Percentiles rank a stretch among this genome's conserved stretches.
phyloP scores from a whole-genome alignment of 371 early-diverging fungal genomes.

The Lichtheimia hyalospora region DNA sequence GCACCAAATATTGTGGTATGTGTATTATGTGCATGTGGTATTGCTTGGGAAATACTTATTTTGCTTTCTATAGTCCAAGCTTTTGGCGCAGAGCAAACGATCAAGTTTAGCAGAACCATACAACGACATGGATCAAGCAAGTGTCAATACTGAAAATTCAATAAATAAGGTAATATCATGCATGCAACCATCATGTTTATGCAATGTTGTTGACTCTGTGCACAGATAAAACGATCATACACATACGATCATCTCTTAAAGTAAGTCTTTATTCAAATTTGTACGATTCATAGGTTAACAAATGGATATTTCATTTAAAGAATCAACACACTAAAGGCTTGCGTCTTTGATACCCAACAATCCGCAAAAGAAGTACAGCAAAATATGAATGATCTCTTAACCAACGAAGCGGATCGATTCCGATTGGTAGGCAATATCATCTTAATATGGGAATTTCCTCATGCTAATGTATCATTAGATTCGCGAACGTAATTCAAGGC shows the following conservation, averaged over 20 bases:
- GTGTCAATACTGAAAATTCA: conserved; percentile 21
- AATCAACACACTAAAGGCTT: conserved; percentile 55
- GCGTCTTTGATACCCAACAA: conserved; percentile 56
- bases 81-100: conserved; percentile 25
- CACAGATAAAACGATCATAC: conserved; percentile 48
- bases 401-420: conserved; percentile 38
- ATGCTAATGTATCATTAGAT: conserved; percentile 29
- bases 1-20: conserved; percentile 43
- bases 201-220: too few relatives aligned
- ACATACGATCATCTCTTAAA: conserved; percentile 52
- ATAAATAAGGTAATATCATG: conserved; percentile 14
- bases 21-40: too few relatives aligned
- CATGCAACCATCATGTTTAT: too few relatives aligned
- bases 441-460: neutral
- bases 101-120: conserved; percentile 16
- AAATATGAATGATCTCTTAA: conserved; percentile 41
- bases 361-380: conserved; percentile 50
- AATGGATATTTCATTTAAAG: conserved; percentile 6
- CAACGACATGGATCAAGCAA: conserved; percentile 13
- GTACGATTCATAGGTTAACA: neutral
- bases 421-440: conserved; percentile 26
- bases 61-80: conserved; percentile 7
- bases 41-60: neutral
- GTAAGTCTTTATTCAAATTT: conserved; percentile 13
- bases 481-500: conserved; percentile 32